Evolutionary conservation across 345 rosid species (phyloP).

Genomic region (Rhodomyrtus tomentosa): DNA sequence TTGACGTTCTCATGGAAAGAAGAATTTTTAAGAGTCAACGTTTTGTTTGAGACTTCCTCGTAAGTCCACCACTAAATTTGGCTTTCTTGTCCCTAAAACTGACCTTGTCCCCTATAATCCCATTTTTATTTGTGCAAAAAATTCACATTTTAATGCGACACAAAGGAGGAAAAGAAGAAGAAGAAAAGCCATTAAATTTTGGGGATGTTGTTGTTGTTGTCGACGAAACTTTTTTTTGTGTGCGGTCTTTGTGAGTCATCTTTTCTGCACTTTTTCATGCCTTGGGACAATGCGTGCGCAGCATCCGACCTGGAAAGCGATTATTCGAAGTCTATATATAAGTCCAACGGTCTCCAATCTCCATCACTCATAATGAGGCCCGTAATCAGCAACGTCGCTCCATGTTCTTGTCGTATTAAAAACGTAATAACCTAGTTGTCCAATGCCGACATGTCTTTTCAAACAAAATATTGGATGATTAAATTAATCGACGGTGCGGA

Average conservation of each 20-base stretch:
- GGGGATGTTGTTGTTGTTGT: neutral
- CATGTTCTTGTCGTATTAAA: neutral
- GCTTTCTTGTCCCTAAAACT: neutral
- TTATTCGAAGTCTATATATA: neutral
- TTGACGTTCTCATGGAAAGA: neutral
- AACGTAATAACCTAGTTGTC: neutral
- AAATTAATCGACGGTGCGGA: neutral
- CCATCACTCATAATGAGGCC: slow-evolving; percentile 20
- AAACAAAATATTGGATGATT: neutral
- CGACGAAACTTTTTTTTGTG: no score
- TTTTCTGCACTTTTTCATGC: neutral
- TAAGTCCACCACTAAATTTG: neutral
- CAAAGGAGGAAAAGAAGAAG: neutral
- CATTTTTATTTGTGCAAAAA: neutral
- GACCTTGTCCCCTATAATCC: neutral
- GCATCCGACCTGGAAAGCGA: neutral
- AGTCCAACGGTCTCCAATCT: neutral
- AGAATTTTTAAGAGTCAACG: no score
- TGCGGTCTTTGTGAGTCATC: neutral
- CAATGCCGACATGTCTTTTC: neutral
- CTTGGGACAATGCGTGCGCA: neutral
- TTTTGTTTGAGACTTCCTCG: neutral
- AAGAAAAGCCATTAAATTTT: neutral
- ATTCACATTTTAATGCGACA: neutral
- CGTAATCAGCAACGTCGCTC: slow-evolving; percentile 8